A percentile compares a stretch with the other conserved stretches of the same genome.
Conservation (phyloP, 169 alveolate genomes). For the Pseudocohnilembus persalinus region DNA sequence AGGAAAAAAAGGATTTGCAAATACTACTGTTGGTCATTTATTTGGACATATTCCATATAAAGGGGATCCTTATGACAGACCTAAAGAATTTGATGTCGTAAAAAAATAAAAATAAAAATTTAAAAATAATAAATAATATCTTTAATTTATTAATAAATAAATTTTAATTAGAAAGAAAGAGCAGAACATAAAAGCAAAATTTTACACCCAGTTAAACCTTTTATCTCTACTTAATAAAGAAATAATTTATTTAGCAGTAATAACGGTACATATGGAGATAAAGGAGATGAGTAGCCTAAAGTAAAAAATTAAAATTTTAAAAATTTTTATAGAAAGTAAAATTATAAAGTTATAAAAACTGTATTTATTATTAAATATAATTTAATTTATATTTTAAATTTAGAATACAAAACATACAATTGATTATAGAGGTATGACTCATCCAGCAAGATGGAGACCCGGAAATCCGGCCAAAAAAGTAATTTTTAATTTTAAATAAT, state of each 20-base stretch:
- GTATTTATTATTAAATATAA: background rate
- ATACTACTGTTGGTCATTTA: slow-evolving; percentile 32
- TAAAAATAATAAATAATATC: background rate
- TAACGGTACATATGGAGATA: background rate
- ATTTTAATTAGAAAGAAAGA: slow-evolving; percentile 12
- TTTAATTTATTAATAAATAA: background rate
- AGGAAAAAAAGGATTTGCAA: slow-evolving; percentile 32
- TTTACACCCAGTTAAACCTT: slow-evolving; percentile 15
- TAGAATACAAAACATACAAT: slow-evolving; percentile 5
- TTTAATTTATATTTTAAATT: background rate
- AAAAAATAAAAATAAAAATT: background rate
- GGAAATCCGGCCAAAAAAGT: slow-evolving; percentile 16
- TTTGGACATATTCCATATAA: slow-evolving; percentile 25
- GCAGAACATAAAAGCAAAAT: slow-evolving; percentile 28
- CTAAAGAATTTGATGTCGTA: slow-evolving; percentile 32
- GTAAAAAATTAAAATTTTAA: too few relatives aligned
- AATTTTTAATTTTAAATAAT: too few relatives aligned
- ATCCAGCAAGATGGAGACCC: background rate
- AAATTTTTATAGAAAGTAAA: background rate
- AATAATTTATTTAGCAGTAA: background rate
- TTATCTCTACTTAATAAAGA: slow-evolving; percentile 4
- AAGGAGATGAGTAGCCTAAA: too few relatives aligned
- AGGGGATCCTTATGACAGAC: slow-evolving; percentile 40
- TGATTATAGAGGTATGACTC: background rate
- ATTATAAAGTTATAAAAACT: background rate